Base-by-base conservation (phyloP, 495 filamentous ascomycete species). In the Aspergillus sclerotiicarbonarius region DNA sequence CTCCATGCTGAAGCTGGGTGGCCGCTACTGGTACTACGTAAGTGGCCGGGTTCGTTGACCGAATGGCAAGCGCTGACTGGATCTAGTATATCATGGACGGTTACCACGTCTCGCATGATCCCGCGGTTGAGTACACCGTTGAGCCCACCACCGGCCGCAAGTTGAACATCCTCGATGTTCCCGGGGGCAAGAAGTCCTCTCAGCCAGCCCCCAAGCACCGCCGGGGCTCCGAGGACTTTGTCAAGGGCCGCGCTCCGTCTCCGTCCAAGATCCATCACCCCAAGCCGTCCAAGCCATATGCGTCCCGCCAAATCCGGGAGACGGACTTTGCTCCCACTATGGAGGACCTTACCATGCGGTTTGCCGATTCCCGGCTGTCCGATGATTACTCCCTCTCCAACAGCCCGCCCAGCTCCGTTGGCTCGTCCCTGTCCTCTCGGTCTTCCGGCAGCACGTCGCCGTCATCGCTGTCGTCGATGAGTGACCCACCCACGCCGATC, bases 21-120 rank as follows among this genome's bases (percentile, higher is more conserved):
- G 87, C 67, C 87, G 94, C 64, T 98, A 97, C 87, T 98, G 95
- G 94, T 98, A 98, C 85, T 98, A 98, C 84, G 80, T 84, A 75
- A 65, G 80, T 73, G 15, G 31, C 46, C 48, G 19, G 50, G 25
- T 20, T 29, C 6, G 43, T 48, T 47, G 9, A 12, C 25, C 41
- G 21, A n/a, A 30, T 37, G 20, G 8, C 35, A 39, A 53, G 20
- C 18, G 58, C 61, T 66, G 51, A 70, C 61, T 29, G 0, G 20
- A 12, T 29, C 21, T 45, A 82, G 79, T 98, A 96, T 82, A 96
- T 98, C 88, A 95, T 98, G 77, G 94, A 98, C 70, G 94, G 94
- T 58, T 97, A 97, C 85, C 92, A 97, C 75, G 89, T 96, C 72
- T 93, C 94, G 48, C 93, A 98, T 81, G 94, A 98, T 77, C 94